Base-by-base conservation (phyloP, 2,329 filamentous ascomycete species). In the Cryphonectria carpinicola region DNA sequence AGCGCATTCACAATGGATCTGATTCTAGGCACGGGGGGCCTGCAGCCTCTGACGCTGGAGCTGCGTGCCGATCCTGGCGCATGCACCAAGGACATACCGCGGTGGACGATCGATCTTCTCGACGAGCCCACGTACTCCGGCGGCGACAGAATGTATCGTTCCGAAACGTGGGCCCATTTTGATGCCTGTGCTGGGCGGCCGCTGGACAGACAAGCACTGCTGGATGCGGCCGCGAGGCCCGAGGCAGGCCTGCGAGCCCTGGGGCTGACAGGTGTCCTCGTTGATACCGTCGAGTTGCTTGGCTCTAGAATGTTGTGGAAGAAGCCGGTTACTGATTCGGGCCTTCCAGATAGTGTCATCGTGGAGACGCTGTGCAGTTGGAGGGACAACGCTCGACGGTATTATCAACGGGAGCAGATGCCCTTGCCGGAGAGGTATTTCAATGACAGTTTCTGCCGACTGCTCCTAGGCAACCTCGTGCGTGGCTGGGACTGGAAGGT, bases 401-500 rank as follows among this genome's bases (percentile, higher is more conserved):
- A 5, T 7, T 37, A 37, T 35, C 5, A 17, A 14, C 35, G 56
- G 35, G 56, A 60, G 32, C 13, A 60, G 5, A 60, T 60, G 14
- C 22, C 13, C 19, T 3, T 60, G 25, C 56, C 25, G 5, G 56
- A 60, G 56, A n/a, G 43, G 28, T 13, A 19, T 60, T 60, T 22
- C 35, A 41, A 5, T 17, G 52, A 67, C 10, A 46, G 28, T 1
- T 67, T 67, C 17, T 46, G 43, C 54, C 52, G 54, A 22, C 52
- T 67, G 37, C 32, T 67, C 14, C 37, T 67, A 19, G 54, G 65
- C 25, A 58, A 67, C 22, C 25, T 22, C 3, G 41, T 67, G 13
- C 35, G 65, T 7, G 37, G 56, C 22, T 28, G 54, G 37, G 4
- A 32, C 13, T 46, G 60, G 60, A 1, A 62, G 60, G 60, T 62